Evolutionary conservation across 441 rosid genomes (phyloP).

Genomic region (Melastoma candidum): DNA sequence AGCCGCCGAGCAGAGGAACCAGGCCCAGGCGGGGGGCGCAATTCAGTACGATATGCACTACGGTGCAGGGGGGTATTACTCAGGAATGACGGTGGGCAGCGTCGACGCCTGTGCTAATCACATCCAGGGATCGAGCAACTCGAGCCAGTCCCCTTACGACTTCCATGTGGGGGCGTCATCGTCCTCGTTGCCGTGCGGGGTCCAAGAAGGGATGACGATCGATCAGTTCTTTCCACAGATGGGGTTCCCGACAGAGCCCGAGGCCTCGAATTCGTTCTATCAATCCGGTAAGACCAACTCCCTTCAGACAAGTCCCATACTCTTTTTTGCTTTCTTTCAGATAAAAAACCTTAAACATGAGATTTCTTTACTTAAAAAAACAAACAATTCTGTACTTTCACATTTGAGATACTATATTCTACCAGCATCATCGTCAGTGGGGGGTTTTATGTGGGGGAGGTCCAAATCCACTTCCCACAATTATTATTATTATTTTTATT

Average conservation of each 20-base stretch:
- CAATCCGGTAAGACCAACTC: slow-evolving; percentile 47
- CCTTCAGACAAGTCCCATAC: not conserved
- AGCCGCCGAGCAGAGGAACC: slow-evolving; percentile 24
- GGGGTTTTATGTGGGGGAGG: no score
- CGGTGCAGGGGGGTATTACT: slow-evolving; percentile 14
- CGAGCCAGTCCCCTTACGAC: no score
- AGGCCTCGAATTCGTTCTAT: slow-evolving; percentile 47
- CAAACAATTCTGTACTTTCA: no score
- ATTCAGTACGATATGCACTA: slow-evolving; percentile 27
- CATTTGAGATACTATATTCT: no score
- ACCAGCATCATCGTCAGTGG: no score
- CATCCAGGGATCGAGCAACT: no score
- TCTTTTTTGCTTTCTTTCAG: not conserved
- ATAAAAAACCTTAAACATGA: no score
- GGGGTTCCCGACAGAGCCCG: slow-evolving; percentile 34
- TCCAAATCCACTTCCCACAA: no score
- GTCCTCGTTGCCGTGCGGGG: slow-evolving; percentile 42
- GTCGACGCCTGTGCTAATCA: no score
- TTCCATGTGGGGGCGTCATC: no score
- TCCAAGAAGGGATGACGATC: slow-evolving; percentile 32
- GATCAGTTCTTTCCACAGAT: slow-evolving; percentile 26
- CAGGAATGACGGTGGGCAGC: slow-evolving; percentile 13
- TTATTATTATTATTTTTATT: no score
- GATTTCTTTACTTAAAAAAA: no score
- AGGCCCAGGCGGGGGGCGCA: slow-evolving; percentile 23